phyloP scores from a whole-genome alignment of 2,329 filamentous ascomycete genomes.

The Apiospora koreana region DNA sequence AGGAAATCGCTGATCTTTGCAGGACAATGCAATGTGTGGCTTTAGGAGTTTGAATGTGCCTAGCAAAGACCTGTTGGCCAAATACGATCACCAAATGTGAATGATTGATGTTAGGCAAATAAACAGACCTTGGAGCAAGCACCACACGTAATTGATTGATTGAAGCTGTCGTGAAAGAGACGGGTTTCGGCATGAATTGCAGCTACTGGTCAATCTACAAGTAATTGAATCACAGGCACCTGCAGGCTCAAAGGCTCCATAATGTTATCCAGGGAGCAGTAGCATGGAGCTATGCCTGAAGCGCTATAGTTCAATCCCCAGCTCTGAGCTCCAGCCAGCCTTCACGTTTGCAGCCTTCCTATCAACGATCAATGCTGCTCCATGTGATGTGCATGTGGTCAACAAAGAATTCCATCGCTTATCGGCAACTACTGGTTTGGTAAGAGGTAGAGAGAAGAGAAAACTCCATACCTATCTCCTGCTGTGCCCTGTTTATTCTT shows the following conservation, averaged over 20 bases:
- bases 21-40: background rate
- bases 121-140: background rate
- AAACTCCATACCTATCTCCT: background rate
- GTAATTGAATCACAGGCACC: background rate
- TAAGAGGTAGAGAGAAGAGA: background rate
- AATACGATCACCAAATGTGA: background rate
- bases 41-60: background rate
- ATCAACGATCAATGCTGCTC: background rate
- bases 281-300: background rate
- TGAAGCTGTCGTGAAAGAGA: background rate
- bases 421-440: background rate
- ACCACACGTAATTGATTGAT: background rate
- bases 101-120: background rate
- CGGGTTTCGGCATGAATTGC: background rate
- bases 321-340: conserved; percentile 7
- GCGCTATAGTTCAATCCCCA: background rate
- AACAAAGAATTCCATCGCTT: conserved; percentile 1
- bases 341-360: conserved; percentile 1
- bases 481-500: background rate
- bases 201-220: conserved; percentile 4
- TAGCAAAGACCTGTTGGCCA: background rate
- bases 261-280: background rate
- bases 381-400: conserved; percentile 6
- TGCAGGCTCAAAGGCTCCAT: background rate
- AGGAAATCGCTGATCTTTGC: background rate